A percentile compares a stretch with the other conserved stretches of the same genome.
These are phyloP conservation scores for Claviceps pusilla DNA, from an alignment of 2,329 filamentous ascomycete species.

Conservation along the genomic window DNA sequence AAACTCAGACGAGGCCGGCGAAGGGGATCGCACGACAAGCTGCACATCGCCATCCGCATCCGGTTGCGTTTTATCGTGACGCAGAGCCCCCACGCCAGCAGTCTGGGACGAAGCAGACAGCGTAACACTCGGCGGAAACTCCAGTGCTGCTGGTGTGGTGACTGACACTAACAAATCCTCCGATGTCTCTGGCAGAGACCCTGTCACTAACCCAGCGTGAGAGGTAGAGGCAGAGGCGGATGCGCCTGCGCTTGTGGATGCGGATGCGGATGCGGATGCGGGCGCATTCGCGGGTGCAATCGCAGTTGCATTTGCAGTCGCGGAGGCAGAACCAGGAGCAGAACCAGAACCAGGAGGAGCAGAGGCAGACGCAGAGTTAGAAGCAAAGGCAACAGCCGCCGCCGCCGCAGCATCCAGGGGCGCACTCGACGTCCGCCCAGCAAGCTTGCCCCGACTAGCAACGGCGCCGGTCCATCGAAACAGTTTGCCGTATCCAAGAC, in stretches of 20 bases:
- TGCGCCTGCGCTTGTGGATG: neutral
- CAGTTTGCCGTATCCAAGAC: conserved; percentile 37
- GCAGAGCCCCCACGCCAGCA: neutral
- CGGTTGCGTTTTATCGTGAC: conserved; percentile 1
- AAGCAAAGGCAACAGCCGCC: neutral
- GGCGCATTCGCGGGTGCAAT: neutral
- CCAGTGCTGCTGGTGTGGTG: conserved; percentile 1
- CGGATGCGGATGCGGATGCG: neutral
- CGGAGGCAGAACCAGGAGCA: neutral
- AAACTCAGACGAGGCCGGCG: conserved; percentile 8
- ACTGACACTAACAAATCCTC: conserved; percentile 1
- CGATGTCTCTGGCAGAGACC: conserved; percentile 5
- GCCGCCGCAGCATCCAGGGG: conserved; percentile 3
- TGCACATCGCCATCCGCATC: conserved; percentile 13
- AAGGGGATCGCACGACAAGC: conserved; percentile 12
- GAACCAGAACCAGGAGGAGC: neutral
- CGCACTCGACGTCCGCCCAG: conserved; percentile 24
- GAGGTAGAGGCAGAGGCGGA: neutral
- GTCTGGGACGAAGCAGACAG: conserved; percentile 2
- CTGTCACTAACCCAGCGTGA: neutral
- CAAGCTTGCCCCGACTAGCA: conserved; percentile 27
- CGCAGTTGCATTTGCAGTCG: neutral
- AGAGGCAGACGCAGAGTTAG: neutral
- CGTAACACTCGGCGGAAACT: conserved; percentile 1
- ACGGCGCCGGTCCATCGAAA: conserved; percentile 37